Evolutionary conservation across 169 alveolate genomes (phyloP), one percentile per base, ranked within the genome.

Genomic region (Plasmodium relictum): DNA sequence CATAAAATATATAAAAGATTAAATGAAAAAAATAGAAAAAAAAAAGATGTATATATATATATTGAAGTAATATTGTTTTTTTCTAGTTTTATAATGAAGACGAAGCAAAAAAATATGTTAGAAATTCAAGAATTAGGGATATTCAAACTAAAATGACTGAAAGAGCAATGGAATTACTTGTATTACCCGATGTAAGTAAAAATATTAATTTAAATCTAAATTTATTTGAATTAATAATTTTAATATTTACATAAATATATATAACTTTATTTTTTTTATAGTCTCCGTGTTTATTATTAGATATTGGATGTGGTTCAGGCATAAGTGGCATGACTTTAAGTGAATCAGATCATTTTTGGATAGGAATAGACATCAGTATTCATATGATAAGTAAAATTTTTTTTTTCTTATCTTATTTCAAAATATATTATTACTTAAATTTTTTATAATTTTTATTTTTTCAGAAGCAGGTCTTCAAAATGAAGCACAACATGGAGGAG

Each of bases 231-330:
- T 69, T 24, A 8, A 8, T 22, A 62, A 14, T 3, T 12, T 42
- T 18, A 2, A n/a, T 69, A 69, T 16, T 42, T 65, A 65, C 37
- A 31, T 65, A 31, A 31, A 65, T 48, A 48, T 48, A 48, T 50
- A 65, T 31, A 37, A 20, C 61, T 50, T 94, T 71, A 85, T 94
- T 24, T 95, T 95, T 61, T 92, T 89, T 91, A 95, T 93, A 94
- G 70, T 92, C 95, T 54, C 93, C 95, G 16, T 93, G 97, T 73
- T 92, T 97, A 68, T 93, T 98, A 3, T 93, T 98, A 26, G 99
- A 98, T 94, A 96, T 98, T 50, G 99, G 99, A n/a, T 98, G 99
- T 83, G 99, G 99, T n/a, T 95, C 98, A 68, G 99, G 99, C 5
- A 88, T 98, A 44, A 95, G 98, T 86, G 99, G 99, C 6, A 88